Evolutionary conservation across 305 asterid species (phyloP), one percentile per base, ranked within the genome.

Genomic region (Fraxinus velutina): DNA sequence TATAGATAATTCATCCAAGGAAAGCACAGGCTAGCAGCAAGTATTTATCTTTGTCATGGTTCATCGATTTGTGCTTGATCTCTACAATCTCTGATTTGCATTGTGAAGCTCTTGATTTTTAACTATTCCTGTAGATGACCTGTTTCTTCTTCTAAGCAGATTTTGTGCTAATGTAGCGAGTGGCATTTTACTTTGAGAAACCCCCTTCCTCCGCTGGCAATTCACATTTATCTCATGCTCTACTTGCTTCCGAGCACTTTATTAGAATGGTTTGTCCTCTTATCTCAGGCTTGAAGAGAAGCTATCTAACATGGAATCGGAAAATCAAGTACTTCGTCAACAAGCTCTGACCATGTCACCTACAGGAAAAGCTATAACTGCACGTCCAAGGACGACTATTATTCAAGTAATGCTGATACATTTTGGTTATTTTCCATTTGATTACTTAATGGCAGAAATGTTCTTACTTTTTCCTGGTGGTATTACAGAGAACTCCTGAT

Each of bases 321-420:
- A 96, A 88, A 96, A 94, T 87, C 99, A 96, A 93, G 97, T 96
- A 73, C 96, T 96, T 83, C 98, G 99, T 85, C 98, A 96, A 84
- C 98, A 92, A 89, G 97, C 99, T 80, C 86, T 96, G 83, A 89
- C 94, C 76, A 90, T 96, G 98, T 96, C 99, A 78, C 98, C 99
- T 13, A 94, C 97, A 36, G 97, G 97, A 81, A 94, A 90, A 89
- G 71, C 96, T 83, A 60, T 91, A 81, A 88, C 99, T 87, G 86
- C 96, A 79, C 90, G 98, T 74, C 91, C 94, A 30, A 96, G 92
- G 89, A 93, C 78, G 22, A 89, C 94, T 83, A 88, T 94, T 76
- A 44, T 96, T 85, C 96, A 87, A 93, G 98, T 93, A 88, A 80
- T 42, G 37, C 68, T 78, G 22, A 73, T 71, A 74, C 62, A 71